These are phyloP conservation scores for Antitrichia curtipendula DNA, from an alignment of 225 moss, liverwort and hornwort species.

Conservation along the genomic window DNA sequence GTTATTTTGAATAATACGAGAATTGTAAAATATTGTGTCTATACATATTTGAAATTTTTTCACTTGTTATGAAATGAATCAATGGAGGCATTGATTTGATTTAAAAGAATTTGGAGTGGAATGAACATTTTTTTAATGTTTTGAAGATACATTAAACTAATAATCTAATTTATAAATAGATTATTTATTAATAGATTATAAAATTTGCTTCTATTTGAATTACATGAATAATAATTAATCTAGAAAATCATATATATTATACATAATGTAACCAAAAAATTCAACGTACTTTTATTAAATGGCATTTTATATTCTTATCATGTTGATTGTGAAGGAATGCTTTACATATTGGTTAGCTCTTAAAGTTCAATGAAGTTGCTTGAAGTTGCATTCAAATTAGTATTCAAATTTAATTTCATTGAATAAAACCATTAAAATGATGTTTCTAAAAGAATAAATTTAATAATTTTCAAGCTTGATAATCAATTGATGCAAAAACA, in stretches of 20 bases:
- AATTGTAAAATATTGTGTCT: background rate
- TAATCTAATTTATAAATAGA: no score
- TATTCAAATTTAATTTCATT: background rate
- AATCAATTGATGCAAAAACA: background rate
- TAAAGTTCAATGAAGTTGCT: background rate
- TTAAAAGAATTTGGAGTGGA: no score
- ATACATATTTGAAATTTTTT: background rate
- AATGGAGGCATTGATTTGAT: no score
- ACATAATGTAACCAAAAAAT: no score
- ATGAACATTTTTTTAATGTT: no score
- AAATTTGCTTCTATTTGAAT: background rate
- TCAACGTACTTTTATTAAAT: background rate
- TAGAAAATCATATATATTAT: background rate
- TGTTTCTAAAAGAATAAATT: background rate
- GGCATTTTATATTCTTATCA: background rate
- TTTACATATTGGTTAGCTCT: background rate
- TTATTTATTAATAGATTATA: background rate
- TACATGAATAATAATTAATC: fast-evolving
- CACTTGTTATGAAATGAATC: background rate
- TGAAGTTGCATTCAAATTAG: background rate
- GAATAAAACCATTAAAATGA: background rate
- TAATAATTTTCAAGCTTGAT: background rate
- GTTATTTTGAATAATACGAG: no score
- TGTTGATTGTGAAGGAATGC: background rate
- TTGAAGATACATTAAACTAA: no score